Evolutionary conservation across 768 basidiomycete genomes (phyloP), one percentile per base, ranked within the genome.

Genomic region (Serendipita sp.): DNA sequence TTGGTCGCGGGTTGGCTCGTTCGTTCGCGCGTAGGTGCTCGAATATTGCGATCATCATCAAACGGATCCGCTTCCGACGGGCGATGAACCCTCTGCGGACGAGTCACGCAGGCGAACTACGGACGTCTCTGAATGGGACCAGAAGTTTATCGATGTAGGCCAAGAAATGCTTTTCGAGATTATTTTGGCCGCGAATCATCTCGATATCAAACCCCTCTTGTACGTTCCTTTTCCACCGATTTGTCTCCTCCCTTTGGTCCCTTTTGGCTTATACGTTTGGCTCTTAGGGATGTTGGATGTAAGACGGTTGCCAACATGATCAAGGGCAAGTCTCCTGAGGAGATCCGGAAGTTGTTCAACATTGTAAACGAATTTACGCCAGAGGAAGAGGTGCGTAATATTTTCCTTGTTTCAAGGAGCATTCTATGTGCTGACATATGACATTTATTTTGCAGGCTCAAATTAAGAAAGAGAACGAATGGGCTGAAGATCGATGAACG

Each of bases 391-490:
- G 64, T 64, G 45, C 2, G 0, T 13, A 46, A 24, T 24, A 24
- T 24, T 24, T 24, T 24, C 24, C 24, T 24, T 24, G 24, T 65
- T 54, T 35, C 32, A 66, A n/a, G 45, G 24, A 24, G 1, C 24
- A 24, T 24, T 24, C 24, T 53, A 35, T 60, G 64, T 58, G 54
- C 47, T 68, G 34, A 64, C 63, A 69, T 7, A 67, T 66, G 64
- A 64, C 62, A 45, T 66, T 34, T 15, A 47, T 64, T 66, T 64
- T 69, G 46, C 69, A 90, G 89, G 89, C 90, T 44, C 95, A 98
- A 76, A 98, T 99, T 83, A 93, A 92, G 85, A 96, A 96, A 77
- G 96, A 99, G 80, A 98, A 98, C 75, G 89, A 92, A 88, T 92
- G 89, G 89, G 89, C 89, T 68, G 89, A 92, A 79, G 89, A 92